Percentiles rank a stretch among this genome's conserved stretches.
Conservation (phyloP, 805 yeast species). For the Grigorovia transvaalensis region DNA sequence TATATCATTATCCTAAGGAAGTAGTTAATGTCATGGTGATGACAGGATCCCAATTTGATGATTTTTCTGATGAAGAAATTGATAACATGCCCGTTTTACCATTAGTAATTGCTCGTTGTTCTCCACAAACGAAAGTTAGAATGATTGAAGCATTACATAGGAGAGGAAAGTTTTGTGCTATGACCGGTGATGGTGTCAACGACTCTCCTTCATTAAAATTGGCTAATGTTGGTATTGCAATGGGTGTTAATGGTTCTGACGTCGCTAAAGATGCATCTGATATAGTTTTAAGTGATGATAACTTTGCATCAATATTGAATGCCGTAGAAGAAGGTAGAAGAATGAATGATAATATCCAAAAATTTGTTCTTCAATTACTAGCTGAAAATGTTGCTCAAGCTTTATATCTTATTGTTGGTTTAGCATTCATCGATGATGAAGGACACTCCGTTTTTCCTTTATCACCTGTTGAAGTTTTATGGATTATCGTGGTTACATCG, state of each 20-base stretch:
- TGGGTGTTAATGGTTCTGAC: conserved; percentile 91
- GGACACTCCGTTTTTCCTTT: conserved; percentile 78
- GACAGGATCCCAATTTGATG: conserved; percentile 76
- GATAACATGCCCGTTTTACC: conserved; percentile 68
- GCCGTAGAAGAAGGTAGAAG: conserved; percentile 98
- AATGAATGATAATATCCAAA: conserved; percentile 88
- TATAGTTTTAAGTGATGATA: conserved; percentile 94
- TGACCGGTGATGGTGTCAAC: conserved; percentile 99
- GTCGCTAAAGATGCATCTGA: conserved; percentile 98
- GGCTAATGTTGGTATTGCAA: conserved; percentile 93
- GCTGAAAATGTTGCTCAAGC: conserved; percentile 93
- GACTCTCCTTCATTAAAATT: conserved; percentile 94
- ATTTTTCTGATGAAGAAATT: conserved; percentile 57
- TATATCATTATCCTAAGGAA: conserved; percentile 27
- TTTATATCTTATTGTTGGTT: conserved; percentile 68
- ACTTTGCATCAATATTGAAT: conserved; percentile 80
- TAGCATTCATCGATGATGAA: conserved; percentile 63
- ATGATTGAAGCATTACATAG: conserved; percentile 83
- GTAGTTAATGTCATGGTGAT: conserved; percentile 52
- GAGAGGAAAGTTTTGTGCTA: conserved; percentile 89
- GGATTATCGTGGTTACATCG: conserved; percentile 96
- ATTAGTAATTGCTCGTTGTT: conserved; percentile 84
- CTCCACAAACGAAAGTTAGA: conserved; percentile 86
- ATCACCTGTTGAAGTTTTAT: conserved; percentile 93
- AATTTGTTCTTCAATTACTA: conserved; percentile 84